phyloP scores from a whole-genome alignment of 345 rosid genomes.

The Syzygium oleosum region DNA sequence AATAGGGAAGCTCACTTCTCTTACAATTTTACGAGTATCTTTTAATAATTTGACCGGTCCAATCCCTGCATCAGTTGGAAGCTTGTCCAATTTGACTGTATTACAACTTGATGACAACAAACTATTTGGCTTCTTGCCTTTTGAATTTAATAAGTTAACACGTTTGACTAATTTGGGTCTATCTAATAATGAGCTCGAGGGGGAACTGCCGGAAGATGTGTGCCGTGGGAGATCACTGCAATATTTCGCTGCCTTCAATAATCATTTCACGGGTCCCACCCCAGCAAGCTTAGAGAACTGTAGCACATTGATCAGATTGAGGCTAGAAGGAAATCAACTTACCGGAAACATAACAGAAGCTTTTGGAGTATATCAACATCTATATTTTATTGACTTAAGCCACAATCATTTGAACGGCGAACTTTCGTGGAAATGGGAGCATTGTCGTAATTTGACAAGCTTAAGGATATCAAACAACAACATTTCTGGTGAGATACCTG shows the following conservation, averaged over 20 bases:
- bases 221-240: neutral
- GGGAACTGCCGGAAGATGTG: accelerated
- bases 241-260: neutral
- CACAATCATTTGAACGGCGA: neutral
- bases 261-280: neutral
- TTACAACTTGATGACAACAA: neutral
- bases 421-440: neutral
- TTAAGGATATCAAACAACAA: neutral
- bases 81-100: no score
- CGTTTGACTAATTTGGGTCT: accelerated
- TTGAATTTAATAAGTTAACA: neutral
- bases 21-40: neutral
- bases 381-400: neutral
- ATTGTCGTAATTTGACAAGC: neutral
- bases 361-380: neutral
- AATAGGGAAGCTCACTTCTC: neutral
- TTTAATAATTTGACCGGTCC: no score
- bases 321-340: neutral
- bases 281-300: neutral
- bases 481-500: accelerated
- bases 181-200: accelerated
- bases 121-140: neutral
- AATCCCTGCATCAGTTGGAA: no score
- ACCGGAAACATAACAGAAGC: neutral
- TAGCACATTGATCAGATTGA: neutral